Conservation (phyloP, 352 stramenopile species). For the Pythium sukuiense region DNA sequence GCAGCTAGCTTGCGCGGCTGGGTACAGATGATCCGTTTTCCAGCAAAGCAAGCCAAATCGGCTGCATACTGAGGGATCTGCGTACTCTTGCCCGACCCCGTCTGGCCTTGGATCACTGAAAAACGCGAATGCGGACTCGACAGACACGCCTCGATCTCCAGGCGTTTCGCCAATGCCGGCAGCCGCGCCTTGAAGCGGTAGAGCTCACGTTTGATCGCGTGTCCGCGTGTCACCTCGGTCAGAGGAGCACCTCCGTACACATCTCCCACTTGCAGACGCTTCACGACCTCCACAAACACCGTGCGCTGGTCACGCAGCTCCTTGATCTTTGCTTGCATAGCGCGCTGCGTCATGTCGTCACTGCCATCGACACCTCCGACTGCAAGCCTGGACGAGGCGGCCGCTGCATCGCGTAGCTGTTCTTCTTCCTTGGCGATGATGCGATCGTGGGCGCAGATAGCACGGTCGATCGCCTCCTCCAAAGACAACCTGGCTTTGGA, state of each 20-base stretch:
- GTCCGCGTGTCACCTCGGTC: background rate
- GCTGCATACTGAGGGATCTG: conserved; percentile 31
- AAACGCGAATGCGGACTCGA: conserved; percentile 10
- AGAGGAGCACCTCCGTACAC: background rate
- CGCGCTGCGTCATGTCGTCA: conserved; percentile 17
- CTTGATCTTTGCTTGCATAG: conserved; percentile 21
- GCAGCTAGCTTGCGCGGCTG: conserved; percentile 31
- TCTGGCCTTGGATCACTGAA: conserved; percentile 29
- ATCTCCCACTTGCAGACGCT: conserved; percentile 2
- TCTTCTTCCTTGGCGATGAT: conserved; percentile 16
- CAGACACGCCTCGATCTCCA: conserved; percentile 25
- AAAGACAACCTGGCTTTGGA: background rate
- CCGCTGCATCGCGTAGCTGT: background rate
- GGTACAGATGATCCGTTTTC: conserved; percentile 30
- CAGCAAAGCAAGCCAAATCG: conserved; percentile 22
- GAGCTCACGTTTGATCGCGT: conserved; percentile 24
- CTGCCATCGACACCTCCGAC: conserved; percentile 4
- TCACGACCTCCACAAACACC: conserved; percentile 19
- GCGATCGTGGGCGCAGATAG: conserved; percentile 10
- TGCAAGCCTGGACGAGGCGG: conserved; percentile 7
- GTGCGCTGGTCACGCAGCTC: conserved; percentile 22
- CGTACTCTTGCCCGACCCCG: conserved; percentile 31
- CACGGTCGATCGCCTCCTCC: background rate
- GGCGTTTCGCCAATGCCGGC: conserved; percentile 25
- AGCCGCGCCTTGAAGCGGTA: conserved; percentile 23